Conservation (phyloP, 2,329 filamentous ascomycete species). For the Zymoseptoria tritici region DNA sequence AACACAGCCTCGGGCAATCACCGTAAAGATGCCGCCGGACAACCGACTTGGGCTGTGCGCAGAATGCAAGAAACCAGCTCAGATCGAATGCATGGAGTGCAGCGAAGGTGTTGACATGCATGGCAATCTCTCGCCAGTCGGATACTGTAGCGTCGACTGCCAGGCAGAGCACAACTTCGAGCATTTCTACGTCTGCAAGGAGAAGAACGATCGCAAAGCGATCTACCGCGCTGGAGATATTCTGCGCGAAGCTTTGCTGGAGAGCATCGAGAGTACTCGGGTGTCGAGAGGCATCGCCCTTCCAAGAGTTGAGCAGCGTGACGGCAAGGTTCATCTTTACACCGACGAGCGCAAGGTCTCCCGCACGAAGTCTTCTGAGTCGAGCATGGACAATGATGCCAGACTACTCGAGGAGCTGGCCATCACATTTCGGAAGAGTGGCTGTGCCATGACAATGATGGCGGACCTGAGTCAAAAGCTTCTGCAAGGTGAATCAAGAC, state of each 20-base stretch:
- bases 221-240: slow-evolving; percentile 17
- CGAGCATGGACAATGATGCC: too few relatives aligned
- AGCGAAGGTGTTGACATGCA: slow-evolving; percentile 1
- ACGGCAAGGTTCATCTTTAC: background rate
- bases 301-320: slow-evolving; percentile 1
- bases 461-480: too few relatives aligned
- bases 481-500: too few relatives aligned
- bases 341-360: background rate
- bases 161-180: background rate
- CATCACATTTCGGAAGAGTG: too few relatives aligned
- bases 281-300: slow-evolving; percentile 5
- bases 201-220: slow-evolving; percentile 5
- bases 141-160: slow-evolving; percentile 6
- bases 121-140: background rate
- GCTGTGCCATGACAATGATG: too few relatives aligned
- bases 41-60: background rate
- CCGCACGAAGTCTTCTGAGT: background rate
- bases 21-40: background rate
- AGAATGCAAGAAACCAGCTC: background rate
- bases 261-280: background rate
- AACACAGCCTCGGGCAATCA: background rate
- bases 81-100: slow-evolving; percentile 1
- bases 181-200: slow-evolving; percentile 1
- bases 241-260: slow-evolving; percentile 11
- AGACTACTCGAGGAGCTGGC: too few relatives aligned